Evolutionary conservation across 352 stramenopile genomes (phyloP).

Genomic region (Phytophthora fragariaefolia): DNA sequence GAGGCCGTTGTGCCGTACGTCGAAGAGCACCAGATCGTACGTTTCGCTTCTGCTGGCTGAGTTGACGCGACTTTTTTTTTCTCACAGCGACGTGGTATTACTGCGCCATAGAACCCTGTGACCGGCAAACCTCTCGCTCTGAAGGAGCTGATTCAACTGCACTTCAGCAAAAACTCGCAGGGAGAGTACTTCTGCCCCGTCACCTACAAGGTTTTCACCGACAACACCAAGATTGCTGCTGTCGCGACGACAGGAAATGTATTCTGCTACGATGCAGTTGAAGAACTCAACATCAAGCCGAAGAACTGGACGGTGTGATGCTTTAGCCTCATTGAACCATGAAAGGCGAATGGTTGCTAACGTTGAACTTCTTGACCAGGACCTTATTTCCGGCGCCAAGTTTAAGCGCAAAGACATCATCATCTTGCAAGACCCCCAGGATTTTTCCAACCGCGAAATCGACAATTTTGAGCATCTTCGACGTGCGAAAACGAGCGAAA

Average conservation of each 20-base stretch:
- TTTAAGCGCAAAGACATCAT: conserved; percentile 96
- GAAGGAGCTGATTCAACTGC: conserved; percentile 95
- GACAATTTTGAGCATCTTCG: conserved; percentile 98
- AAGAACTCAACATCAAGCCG: conserved; percentile 98
- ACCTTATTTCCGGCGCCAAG: conserved; percentile 93
- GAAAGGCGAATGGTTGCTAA: too few relatives aligned
- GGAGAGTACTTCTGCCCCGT: conserved; percentile 92
- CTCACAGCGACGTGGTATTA: neutral
- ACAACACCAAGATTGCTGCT: conserved; percentile 89
- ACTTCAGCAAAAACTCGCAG: conserved; percentile 85
- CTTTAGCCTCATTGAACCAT: too few relatives aligned
- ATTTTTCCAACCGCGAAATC: conserved; percentile 93
- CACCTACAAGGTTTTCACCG: conserved; percentile 96
- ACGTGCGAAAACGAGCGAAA: conserved; percentile 56
- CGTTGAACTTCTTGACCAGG: conserved; percentile 42
- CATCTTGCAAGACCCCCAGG: conserved; percentile 94
- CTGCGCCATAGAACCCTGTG: conserved; percentile 89
- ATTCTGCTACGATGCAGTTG: conserved; percentile 96
- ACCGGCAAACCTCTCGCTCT: conserved; percentile 90
- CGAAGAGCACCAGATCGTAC: conserved; percentile 94
- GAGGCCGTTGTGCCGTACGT: conserved; percentile 96
- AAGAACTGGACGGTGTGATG: conserved; percentile 95
- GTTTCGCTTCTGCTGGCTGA: conserved; percentile 15
- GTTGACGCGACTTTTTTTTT: too few relatives aligned
- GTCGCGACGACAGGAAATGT: conserved; percentile 93